Evolutionary conservation across 371 early-diverging fungal genomes (phyloP).

Genomic region (Syncephalis plumigaleata): DNA sequence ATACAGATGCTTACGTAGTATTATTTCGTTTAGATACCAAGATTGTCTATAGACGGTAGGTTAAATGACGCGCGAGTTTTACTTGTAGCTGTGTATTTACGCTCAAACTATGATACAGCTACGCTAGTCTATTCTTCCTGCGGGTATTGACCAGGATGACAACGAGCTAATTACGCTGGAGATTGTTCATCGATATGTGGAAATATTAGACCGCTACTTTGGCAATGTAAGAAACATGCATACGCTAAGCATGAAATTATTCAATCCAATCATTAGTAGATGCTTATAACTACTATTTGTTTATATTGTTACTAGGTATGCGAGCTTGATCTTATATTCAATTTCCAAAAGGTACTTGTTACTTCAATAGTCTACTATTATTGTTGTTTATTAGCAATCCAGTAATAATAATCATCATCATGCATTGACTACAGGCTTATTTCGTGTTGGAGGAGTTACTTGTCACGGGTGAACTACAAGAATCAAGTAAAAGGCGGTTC

Average conservation of each 20-base stretch:
- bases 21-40: conserved; percentile 50
- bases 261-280: too few relatives aligned
- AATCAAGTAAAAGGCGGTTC: conserved; percentile 64
- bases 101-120: conserved; percentile 28
- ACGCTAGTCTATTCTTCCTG: conserved; percentile 92
- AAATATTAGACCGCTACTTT: conserved; percentile 92
- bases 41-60: conserved; percentile 76
- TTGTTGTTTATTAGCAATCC: too few relatives aligned
- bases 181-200: conserved; percentile 94
- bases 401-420: background rate
- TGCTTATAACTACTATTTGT: background rate
- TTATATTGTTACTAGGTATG: conserved; percentile 37
- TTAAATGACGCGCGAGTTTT: background rate
- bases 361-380: too few relatives aligned
- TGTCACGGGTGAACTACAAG: conserved; percentile 70
- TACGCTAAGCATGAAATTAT: too few relatives aligned
- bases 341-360: conserved; percentile 54
- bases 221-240: too few relatives aligned
- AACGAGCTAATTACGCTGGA: conserved; percentile 90
- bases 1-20: background rate
- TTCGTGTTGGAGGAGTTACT: conserved; percentile 72
- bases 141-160: conserved; percentile 78
- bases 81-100: background rate
- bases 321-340: conserved; percentile 77
- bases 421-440: conserved; percentile 34